Evolutionary conservation across 129 eudicot genomes (phyloP).

Genomic region (Rutidosis leptorrhynchoides): DNA sequence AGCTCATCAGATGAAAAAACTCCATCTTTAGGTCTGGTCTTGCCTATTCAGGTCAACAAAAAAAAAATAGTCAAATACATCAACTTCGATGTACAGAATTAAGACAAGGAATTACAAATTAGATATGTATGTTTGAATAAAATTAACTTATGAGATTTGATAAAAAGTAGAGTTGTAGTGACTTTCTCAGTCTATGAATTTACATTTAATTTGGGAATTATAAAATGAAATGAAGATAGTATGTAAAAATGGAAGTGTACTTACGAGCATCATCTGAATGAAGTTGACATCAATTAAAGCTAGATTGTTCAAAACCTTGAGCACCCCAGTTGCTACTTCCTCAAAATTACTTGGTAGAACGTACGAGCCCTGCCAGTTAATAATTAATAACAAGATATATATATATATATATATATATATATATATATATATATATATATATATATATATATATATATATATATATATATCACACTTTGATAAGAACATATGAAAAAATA

Average conservation of each 20-base stretch:
- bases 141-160: neutral
- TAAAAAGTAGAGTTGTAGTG: neutral
- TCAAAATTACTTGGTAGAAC: conserved; percentile 91
- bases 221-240: neutral
- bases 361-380: conserved; percentile 48
- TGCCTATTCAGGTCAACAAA: conserved; percentile 51
- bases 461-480: too few relatives aligned
- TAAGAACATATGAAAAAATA: neutral
- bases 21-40: conserved; percentile 96
- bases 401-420: too few relatives aligned
- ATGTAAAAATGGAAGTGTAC: conserved; percentile 22
- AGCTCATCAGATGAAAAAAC: conserved; percentile 91
- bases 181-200: neutral
- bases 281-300: conserved; percentile 74
- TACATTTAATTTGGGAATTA: neutral
- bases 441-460: too few relatives aligned
- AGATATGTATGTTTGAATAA: neutral
- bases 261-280: conserved; percentile 90
- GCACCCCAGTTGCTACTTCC: conserved; percentile 92
- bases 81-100: neutral
- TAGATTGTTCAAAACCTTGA: conserved; percentile 94
- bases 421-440: too few relatives aligned
- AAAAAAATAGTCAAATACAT: conserved; percentile 13
- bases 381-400: neutral
- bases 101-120: neutral